Evolutionary conservation across 2,329 filamentous ascomycete species (phyloP).

Genomic region (Fusarium kyushuense): DNA sequence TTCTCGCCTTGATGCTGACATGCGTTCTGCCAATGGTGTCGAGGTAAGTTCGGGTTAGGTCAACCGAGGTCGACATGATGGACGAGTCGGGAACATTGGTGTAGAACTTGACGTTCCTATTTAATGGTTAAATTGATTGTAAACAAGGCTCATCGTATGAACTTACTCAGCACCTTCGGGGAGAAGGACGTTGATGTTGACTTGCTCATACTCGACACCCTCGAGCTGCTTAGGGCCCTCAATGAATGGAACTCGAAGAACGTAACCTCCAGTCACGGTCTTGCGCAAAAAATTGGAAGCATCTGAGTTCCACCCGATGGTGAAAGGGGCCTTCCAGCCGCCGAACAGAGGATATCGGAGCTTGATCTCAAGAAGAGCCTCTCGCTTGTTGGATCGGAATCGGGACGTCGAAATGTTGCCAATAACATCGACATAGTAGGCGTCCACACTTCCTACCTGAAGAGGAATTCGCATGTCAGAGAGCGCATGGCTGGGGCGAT

Average conservation of each 20-base stretch:
- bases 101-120: constrained; percentile 81
- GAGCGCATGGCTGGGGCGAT: constrained; percentile 80
- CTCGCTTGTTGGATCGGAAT: constrained; percentile 81
- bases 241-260: constrained; percentile 91
- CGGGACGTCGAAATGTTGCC: constrained; percentile 95
- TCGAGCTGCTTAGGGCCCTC: constrained; percentile 90
- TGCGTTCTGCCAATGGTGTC: constrained; percentile 91
- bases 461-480: constrained; percentile 86
- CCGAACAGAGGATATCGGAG: constrained; percentile 97
- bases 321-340: constrained; percentile 98
- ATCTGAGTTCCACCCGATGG: constrained; percentile 94
- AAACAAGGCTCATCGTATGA: neutral
- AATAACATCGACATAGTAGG: constrained; percentile 96
- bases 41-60: constrained; percentile 88
- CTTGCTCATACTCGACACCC: constrained; percentile 85
- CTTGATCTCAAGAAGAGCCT: constrained; percentile 89
- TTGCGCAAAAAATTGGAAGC: constrained; percentile 80
- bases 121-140: constrained; percentile 53
- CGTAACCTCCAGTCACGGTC: constrained; percentile 75
- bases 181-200: constrained; percentile 84
- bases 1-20: constrained; percentile 82
- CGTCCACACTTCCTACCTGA: constrained; percentile 80
- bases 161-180: constrained; percentile 90
- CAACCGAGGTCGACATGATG: constrained; percentile 69
- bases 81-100: constrained; percentile 76